Base-by-base conservation (phyloP, 192 early-diverging fungal species). In the Linnemannia exigua region DNA sequence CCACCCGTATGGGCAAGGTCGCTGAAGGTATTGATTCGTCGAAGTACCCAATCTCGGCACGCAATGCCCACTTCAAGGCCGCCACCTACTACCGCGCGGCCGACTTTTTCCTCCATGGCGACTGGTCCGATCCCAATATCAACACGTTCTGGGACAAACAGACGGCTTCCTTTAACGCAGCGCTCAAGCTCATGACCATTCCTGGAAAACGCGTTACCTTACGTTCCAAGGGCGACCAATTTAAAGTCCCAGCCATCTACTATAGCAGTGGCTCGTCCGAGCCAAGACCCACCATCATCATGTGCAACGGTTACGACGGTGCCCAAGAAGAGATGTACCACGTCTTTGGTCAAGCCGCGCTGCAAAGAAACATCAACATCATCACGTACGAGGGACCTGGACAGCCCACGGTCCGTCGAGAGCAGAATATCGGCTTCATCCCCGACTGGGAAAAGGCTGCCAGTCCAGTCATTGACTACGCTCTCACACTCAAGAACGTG, bases 341-440 rank as follows among this genome's bases (percentile, higher is more conserved):
- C 31, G 75, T 76, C 75, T 76, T 76, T 76, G 75, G 31, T 47
- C 75, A 76, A 76, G 75, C 75, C 35, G 75, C 75, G 66, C 46
- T 76, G 75, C 66, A 76, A 47, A 76, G 75, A 50, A 50, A 68
- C 67, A 68, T 76, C 75, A 76, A 76, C 75, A 68, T 76, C 75
- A 76, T 76, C 75, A 76, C 75, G 67, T 76, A 76, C 75, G 75
- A 76, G 67, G 75, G 75, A 76, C 75, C 75, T 67, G 75, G 75
- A 50, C 75, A 76, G 66, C 75, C 75, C 63, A 76, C 75, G 35
- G 75, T 76, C 75, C 75, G 75, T 68, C 35, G 75, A 76, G 75
- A 76, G 67, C 75, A 76, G 75, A 68, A 76, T 68, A 41, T 76
- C 66, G 75, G 75, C 75, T 76, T 76, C 75, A 76, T 76, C 75